A percentile compares a stretch with the other conserved stretches of the same genome.
Evolutionary conservation across 1,139 yeast species (phyloP).

Genomic region (Saccharomyces hybrid): DNA sequence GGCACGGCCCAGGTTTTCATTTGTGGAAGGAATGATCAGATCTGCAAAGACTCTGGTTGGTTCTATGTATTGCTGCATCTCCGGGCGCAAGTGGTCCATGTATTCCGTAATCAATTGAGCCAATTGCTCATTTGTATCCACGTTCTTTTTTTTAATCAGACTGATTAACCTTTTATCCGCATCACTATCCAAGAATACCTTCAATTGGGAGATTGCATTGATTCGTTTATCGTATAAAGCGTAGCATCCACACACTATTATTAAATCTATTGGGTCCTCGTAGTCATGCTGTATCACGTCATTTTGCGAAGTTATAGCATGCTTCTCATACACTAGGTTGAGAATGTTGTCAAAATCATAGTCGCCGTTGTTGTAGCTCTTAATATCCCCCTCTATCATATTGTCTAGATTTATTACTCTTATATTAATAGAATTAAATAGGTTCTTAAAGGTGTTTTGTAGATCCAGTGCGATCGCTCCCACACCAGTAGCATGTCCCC

Average conservation of each 20-base stretch:
- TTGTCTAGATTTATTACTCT: slow-evolving; percentile 39
- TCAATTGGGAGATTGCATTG: slow-evolving; percentile 52
- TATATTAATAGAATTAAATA: slow-evolving; percentile 28
- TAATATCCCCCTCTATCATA: slow-evolving; percentile 2
- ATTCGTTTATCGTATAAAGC: slow-evolving; percentile 62
- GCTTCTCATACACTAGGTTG: slow-evolving; percentile 15
- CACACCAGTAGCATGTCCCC: slow-evolving; percentile 66
- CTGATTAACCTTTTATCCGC: slow-evolving; percentile 76
- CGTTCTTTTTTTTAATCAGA: slow-evolving; percentile 47
- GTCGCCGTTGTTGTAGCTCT: slow-evolving; percentile 22
- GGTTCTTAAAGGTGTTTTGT: slow-evolving; percentile 19
- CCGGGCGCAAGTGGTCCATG: slow-evolving; percentile 58
- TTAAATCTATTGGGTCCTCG: slow-evolving; percentile 29
- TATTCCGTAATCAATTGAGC: slow-evolving; percentile 52
- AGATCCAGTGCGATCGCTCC: slow-evolving; percentile 18
- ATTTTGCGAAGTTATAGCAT: slow-evolving; percentile 6
- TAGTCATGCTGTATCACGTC: neutral
- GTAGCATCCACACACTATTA: slow-evolving; percentile 70
- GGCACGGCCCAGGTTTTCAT: slow-evolving; percentile 42
- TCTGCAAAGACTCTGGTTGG: slow-evolving; percentile 79
- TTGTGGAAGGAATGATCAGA: slow-evolving; percentile 63
- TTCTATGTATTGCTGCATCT: slow-evolving; percentile 63
- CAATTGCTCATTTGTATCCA: slow-evolving; percentile 30
- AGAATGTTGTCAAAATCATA: slow-evolving; percentile 35
- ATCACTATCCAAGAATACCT: slow-evolving; percentile 77